Evolutionary conservation across 2,329 filamentous ascomycete genomes (phyloP).

Genomic region (Septoria linicola): DNA sequence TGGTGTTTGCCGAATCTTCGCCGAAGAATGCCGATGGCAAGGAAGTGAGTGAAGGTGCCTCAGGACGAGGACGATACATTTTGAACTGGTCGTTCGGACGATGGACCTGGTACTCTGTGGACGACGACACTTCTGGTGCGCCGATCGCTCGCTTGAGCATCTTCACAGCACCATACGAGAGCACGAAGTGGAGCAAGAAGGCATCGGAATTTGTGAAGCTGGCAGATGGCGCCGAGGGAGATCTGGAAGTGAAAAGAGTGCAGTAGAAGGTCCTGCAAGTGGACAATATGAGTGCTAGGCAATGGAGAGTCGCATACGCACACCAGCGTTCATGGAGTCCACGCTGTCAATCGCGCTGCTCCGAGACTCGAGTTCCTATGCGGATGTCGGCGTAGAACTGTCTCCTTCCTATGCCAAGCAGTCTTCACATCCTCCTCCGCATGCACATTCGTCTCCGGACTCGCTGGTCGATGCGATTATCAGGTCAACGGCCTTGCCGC

Average conservation of each 20-base stretch:
- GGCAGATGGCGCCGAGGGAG: constrained; percentile 41
- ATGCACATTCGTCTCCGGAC: too few relatives aligned
- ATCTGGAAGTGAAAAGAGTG: constrained; percentile 51
- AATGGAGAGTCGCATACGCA: too few relatives aligned
- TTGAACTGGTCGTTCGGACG: constrained; percentile 97
- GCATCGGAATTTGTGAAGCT: constrained; percentile 50
- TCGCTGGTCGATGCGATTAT: too few relatives aligned
- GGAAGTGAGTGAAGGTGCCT: constrained; percentile 35
- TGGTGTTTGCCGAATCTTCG: constrained; percentile 51
- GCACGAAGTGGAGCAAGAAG: constrained; percentile 73
- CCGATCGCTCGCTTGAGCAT: constrained; percentile 68
- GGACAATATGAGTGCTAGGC: too few relatives aligned
- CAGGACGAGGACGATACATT: constrained; percentile 65
- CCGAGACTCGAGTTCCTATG: too few relatives aligned
- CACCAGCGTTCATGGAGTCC: too few relatives aligned
- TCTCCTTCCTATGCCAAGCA: too few relatives aligned
- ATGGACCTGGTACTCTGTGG: constrained; percentile 70
- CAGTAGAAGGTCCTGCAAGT: too few relatives aligned
- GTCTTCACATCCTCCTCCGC: too few relatives aligned
- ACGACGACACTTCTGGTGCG: constrained; percentile 41
- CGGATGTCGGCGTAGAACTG: too few relatives aligned
- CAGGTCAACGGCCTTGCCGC: too few relatives aligned
- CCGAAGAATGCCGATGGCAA: constrained; percentile 42
- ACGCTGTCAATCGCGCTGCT: too few relatives aligned
- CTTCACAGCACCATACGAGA: constrained; percentile 71